Base-by-base conservation (phyloP, 2,329 filamentous ascomycete species). In the Phaeoacremonium minimum region DNA sequence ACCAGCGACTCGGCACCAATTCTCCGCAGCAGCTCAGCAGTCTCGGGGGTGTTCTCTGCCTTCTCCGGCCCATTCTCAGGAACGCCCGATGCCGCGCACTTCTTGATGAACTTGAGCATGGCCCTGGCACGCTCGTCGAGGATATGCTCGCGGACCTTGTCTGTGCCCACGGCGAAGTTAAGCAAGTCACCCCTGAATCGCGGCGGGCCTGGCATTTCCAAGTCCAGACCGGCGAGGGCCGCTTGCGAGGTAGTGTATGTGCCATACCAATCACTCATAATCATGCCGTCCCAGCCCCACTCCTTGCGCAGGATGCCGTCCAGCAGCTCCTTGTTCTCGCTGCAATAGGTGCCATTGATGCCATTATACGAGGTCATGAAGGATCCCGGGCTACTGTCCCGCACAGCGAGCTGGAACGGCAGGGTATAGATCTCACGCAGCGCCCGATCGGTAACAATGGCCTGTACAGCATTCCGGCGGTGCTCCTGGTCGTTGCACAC, bases 1-100 rank as follows among this genome's bases (percentile, higher is more conserved):
- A 88, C 83, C 7, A 87, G 79, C 4, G 79, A 79, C 52, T 88
- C 82, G 5, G 78, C 74, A 14, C 81, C 83, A 16, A 85, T 69
- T 36, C 72, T 69, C 14, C 85, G 72, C 15, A 87, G 71, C 31
- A 88, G 64, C 13, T 69, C 72, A 5, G 80, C 73, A 26, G 78
- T 79, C 53, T 84, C 73, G 1, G 73, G 68, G 0, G 75, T 83
- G 50, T 87, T 66, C 7, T 69, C 62, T 0, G 63, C 68, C 33
- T 58, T 63, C 52, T 82, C 77, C 0, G 68, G 63, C 0, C 71
- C 75, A 15, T 69, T 61, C 49, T 80, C 74, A 4, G 69, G 63
- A 14, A 83, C 68, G 0, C 71, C 71, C 4, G 73, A 64, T 3
- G 67, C 66, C 7, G 70, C 67, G 16, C 71, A 71, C 45, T 64